A percentile compares a stretch with the other conserved stretches of the same genome.
phyloP scores from a whole-genome alignment of 441 rosid genomes.

The Pelargonium citronellum region DNA sequence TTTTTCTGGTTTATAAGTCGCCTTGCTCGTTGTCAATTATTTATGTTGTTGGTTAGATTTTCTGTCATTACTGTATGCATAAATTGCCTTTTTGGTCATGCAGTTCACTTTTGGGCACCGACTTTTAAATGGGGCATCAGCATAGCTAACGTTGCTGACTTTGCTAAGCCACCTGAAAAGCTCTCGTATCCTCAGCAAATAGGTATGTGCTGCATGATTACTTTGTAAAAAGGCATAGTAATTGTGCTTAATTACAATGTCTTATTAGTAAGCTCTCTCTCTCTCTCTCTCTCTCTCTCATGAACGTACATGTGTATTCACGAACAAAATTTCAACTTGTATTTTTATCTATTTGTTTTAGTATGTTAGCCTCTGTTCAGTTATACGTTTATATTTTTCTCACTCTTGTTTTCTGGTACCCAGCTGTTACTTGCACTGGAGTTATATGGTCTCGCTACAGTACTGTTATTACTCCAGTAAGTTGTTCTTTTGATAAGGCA shows the following conservation, averaged over 20 bases:
- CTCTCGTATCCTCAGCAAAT: constrained; percentile 89
- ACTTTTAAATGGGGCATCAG: constrained; percentile 96
- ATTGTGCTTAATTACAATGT: neutral
- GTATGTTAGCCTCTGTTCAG: neutral
- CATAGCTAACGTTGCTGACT: constrained; percentile 83
- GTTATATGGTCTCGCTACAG: constrained; percentile 93
- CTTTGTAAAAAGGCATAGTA: neutral
- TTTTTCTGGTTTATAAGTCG: neutral
- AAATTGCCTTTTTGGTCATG: neutral
- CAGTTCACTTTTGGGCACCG: constrained; percentile 98
- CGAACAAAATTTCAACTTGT: neutral
- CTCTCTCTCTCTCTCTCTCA: neutral
- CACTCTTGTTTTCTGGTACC: constrained; percentile 16
- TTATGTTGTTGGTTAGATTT: neutral
- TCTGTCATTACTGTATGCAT: neutral
- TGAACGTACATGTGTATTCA: neutral
- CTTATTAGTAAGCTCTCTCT: neutral
- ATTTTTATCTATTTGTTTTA: neutral
- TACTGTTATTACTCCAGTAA: constrained; percentile 85
- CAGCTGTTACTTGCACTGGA: constrained; percentile 89
- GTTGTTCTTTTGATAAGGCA: constrained; percentile 22
- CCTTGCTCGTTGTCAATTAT: neutral
- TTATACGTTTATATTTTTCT: constrained; percentile 18
- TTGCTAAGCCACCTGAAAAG: constrained; percentile 72
- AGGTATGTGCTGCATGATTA: constrained; percentile 34